Evolutionary conservation across 1,139 yeast species (phyloP).

Genomic region (Scheffersomyces cryptocercus): DNA sequence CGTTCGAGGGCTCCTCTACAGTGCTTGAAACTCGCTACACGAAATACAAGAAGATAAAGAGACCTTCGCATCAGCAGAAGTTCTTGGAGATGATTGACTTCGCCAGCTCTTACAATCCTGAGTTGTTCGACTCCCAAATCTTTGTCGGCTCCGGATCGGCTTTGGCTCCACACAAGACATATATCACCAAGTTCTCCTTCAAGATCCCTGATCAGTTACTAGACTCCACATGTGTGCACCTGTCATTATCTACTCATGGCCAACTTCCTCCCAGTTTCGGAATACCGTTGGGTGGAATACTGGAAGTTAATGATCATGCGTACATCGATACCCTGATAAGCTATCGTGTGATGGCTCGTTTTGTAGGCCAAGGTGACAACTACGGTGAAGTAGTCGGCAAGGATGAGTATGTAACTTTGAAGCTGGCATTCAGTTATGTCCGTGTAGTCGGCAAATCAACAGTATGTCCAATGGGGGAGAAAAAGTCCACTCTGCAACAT

Average conservation of each 20-base stretch:
- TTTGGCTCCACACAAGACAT: slow-evolving; percentile 2
- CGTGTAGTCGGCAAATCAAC: neutral
- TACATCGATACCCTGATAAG: slow-evolving; percentile 7
- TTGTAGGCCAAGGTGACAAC: slow-evolving; percentile 12
- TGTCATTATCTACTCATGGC: slow-evolving; percentile 12
- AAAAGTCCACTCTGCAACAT: neutral
- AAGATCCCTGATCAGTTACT: slow-evolving; percentile 13
- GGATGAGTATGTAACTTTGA: neutral
- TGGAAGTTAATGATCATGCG: slow-evolving; percentile 8
- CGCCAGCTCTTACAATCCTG: slow-evolving; percentile 13
- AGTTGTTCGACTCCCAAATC: slow-evolving; percentile 5
- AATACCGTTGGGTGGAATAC: neutral
- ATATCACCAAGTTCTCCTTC: slow-evolving; percentile 11
- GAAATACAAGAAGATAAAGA: slow-evolving; percentile 1
- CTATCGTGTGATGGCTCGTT: slow-evolving; percentile 13
- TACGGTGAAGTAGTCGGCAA: slow-evolving; percentile 4
- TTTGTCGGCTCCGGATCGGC: slow-evolving; percentile 6
- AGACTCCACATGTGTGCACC: slow-evolving; percentile 15
- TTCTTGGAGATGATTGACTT: slow-evolving; percentile 19
- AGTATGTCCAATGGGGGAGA: slow-evolving; percentile 1
- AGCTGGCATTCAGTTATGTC: neutral
- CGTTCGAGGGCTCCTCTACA: slow-evolving; percentile 13
- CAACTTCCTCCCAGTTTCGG: slow-evolving; percentile 1
- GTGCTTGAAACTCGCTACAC: slow-evolving; percentile 7
- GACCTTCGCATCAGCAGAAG: neutral